Evolutionary conservation across 225 moss, liverwort and hornwort species (phyloP).

Genomic region (Bryoerythrophyllum caledonicum): DNA sequence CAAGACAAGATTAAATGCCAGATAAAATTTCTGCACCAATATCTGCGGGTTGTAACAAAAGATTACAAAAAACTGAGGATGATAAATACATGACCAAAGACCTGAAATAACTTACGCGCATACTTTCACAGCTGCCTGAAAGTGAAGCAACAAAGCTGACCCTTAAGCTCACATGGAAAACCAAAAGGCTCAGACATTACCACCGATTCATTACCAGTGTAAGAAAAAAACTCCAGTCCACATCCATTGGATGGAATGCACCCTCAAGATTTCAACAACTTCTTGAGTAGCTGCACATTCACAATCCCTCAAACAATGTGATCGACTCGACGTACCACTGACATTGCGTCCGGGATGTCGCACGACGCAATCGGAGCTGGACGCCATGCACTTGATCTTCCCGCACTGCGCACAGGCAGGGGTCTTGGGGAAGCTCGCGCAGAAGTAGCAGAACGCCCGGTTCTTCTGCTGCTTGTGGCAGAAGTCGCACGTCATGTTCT

Average conservation of each 20-base stretch:
- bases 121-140: neutral
- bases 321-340: conserved; percentile 51
- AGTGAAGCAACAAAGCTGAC: neutral
- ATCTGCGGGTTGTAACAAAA: conserved; percentile 7
- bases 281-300: neutral
- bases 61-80: conserved; percentile 16
- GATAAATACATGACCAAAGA: conserved; percentile 1
- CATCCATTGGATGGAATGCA: neutral
- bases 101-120: neutral
- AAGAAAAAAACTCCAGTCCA: neutral
- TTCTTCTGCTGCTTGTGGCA: conserved; percentile 84
- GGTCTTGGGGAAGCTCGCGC: conserved; percentile 80
- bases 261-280: neutral
- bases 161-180: conserved; percentile 2
- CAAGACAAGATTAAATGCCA: neutral
- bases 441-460: conserved; percentile 96
- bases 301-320: neutral
- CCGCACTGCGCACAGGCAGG: conserved; percentile 92
- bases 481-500: conserved; percentile 78
- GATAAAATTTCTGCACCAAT: neutral
- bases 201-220: neutral
- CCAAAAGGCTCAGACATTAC: neutral
- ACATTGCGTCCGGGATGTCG: conserved; percentile 91
- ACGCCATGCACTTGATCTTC: conserved; percentile 94
- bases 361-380: conserved; percentile 88